Base-by-base conservation (phyloP, 768 basidiomycete genomes). In the Amanita phalloides region DNA sequence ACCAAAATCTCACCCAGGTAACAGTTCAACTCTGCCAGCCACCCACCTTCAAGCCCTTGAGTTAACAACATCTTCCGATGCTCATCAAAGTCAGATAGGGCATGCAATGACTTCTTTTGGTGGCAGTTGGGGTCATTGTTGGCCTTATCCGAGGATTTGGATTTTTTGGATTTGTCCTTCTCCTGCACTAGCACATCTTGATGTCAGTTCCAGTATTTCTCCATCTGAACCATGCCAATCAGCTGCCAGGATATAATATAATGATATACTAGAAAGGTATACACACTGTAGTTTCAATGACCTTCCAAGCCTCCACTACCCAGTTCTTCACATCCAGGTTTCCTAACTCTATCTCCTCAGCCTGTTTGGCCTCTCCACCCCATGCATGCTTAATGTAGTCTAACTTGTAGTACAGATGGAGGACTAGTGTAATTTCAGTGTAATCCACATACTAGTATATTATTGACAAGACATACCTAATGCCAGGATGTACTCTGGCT, bases 381-480 rank as follows among this genome's bases (percentile, higher is more conserved):
- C 46, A 48, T 25, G 23, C 17, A 10, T n/a, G 23, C 17, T 33
- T 23, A 14, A 48, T 39, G 46, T 64, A 68, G 0, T 37, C 32
- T 0, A 66, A 53, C 17, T 67, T 68, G 53, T 58, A 68, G 47
- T 66, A 69, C 0, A 60, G 66, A 36, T 68, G 63, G 5, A 66
- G 43, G 1, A 60, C 62, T 64, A 42, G 25, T 6, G 3, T n/a
- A 20, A 44, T 14, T 17, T 17, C 17, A 17, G 14, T 6, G n/a
- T 4, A 20, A 13, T 14, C 21, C 20, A 17, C 28, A 21, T 35
- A 35, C 25, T 11, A 25, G 46, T 6, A 46, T 53, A 37, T 20
- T n/a, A 25, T 44, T 21, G 25, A 25, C 7, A 21, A 51, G 37
- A 32, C 60, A 32, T 35, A 68, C 66, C 46, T 1, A 68, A 51